Base-by-base conservation (phyloP, 768 basidiomycete genomes). In the Pilatotrama ljubarskyi region DNA sequence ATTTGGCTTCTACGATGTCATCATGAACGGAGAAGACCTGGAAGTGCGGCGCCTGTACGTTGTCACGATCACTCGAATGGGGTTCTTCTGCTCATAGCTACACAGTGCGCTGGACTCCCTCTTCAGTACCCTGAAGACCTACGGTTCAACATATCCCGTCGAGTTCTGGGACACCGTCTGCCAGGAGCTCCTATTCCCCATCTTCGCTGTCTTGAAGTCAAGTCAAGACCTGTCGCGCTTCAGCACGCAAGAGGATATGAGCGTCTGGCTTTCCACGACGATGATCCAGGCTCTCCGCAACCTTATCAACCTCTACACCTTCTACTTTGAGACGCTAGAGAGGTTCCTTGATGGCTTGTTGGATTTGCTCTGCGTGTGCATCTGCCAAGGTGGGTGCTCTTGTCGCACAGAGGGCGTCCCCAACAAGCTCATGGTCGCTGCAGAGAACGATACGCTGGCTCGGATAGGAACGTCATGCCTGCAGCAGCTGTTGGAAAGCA, bases 121-220 rank as follows among this genome's bases (percentile, higher is more conserved):
- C 29, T 99, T 98, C 74, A 87, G 85, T 17, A 95, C 95, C 0
- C 81, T 99, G 67, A 98, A 97, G 78, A 88, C 84, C 13, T 88
- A 96, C 67, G 97, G 97, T 0, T 73, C 82, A 4, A 80, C 86
- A 0, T 99, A 91, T 77, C 87, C 91, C 8, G 82, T 90, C 15
- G 91, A 93, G 57, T 98, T 99, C 73, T 99, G 97, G 97, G 93
- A 97, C 68, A 93, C 88, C n/a, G 85, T 98, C 63, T 96, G 92
- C 78, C 89, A 92, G 72, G 92, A 98, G 71, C 83, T 98, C 40
- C 82, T 99, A 43, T 98, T 99, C 83, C 97, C 97, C 0, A 98
- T 99, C 64, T 99, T 99, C 71, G 91, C 95, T 0, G 93, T 98
- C 47, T 80, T 99, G 40, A 93, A 93, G 68, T 95, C 93, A 15